Evolutionary conservation across 257 asterid genomes (phyloP).

Genomic region (Verbena officinalis): DNA sequence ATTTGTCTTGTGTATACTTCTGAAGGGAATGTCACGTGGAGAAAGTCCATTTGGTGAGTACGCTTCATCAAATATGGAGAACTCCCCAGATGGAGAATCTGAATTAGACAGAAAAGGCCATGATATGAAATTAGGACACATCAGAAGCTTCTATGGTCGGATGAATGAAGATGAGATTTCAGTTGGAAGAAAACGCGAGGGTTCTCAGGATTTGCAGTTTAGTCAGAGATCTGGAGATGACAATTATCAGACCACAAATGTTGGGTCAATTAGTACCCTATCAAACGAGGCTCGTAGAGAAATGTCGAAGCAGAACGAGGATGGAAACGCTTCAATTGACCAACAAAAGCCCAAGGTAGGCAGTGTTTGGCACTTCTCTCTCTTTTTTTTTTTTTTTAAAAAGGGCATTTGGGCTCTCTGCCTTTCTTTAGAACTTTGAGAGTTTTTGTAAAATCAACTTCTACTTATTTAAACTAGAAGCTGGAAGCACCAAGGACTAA

Average conservation of each 20-base stretch:
- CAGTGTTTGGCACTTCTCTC: too few species aligned
- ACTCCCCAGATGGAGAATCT: constrained; percentile 55
- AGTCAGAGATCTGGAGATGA: constrained; percentile 56
- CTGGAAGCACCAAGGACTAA: too few species aligned
- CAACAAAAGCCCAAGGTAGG: constrained; percentile 73
- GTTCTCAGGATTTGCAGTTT: constrained; percentile 56
- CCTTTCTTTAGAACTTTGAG: too few species aligned
- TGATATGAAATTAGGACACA: constrained; percentile 54
- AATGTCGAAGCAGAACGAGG: constrained; percentile 44
- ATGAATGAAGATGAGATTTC: constrained; percentile 42
- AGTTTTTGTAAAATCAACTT: too few species aligned
- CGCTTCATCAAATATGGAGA: constrained; percentile 68
- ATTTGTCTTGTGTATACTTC: constrained; percentile 27
- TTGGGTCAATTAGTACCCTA: constrained; percentile 43
- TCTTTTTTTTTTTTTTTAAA: too few species aligned
- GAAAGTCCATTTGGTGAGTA: constrained; percentile 79
- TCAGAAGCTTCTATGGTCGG: constrained; percentile 47
- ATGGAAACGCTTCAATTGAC: constrained; percentile 47
- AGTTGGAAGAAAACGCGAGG: constrained; percentile 49
- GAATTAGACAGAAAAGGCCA: constrained; percentile 59
- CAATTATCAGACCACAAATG: constrained; percentile 42
- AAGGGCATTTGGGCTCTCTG: too few species aligned
- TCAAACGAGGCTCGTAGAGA: constrained; percentile 50
- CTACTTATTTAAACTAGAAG: too few species aligned
- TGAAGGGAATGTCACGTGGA: constrained; percentile 59